Conservation (phyloP, 2,329 filamentous ascomycete species). For the Alternaria longipes region DNA sequence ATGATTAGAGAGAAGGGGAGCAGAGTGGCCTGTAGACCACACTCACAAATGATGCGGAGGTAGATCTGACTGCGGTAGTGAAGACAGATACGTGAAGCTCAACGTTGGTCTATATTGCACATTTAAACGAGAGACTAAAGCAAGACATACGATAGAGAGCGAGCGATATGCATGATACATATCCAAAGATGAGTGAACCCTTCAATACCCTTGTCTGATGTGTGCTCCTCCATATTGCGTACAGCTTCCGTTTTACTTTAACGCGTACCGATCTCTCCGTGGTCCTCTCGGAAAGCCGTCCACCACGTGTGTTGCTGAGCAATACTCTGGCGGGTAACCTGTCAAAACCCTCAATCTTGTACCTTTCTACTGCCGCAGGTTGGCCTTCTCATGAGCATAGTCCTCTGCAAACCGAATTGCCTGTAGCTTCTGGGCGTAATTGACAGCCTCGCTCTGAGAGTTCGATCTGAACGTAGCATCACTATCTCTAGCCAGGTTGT, state of each 20-base stretch:
- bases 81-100: background rate
- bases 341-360: background rate
- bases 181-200: too few relatives aligned
- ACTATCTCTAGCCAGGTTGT: conserved; percentile 8
- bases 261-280: too few relatives aligned
- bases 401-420: background rate
- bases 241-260: too few relatives aligned
- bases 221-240: too few relatives aligned
- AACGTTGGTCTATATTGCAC: conserved; percentile 1
- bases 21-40: too few relatives aligned
- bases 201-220: too few relatives aligned
- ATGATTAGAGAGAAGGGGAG: background rate
- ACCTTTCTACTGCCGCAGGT: background rate
- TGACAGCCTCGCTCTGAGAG: background rate
- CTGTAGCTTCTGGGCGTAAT: conserved; percentile 11
- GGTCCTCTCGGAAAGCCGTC: too few relatives aligned
- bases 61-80: background rate
- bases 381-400: too few relatives aligned
- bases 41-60: too few relatives aligned
- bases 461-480: conserved; percentile 7
- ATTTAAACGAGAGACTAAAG: background rate
- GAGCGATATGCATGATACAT: too few relatives aligned
- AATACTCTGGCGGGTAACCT: background rate
- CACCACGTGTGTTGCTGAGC: background rate
- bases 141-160: too few relatives aligned